Evolutionary conservation across 2,329 filamentous ascomycete genomes (phyloP), one percentile per base, ranked within the genome.

Genomic region (Aspergillus pseudonomiae): DNA sequence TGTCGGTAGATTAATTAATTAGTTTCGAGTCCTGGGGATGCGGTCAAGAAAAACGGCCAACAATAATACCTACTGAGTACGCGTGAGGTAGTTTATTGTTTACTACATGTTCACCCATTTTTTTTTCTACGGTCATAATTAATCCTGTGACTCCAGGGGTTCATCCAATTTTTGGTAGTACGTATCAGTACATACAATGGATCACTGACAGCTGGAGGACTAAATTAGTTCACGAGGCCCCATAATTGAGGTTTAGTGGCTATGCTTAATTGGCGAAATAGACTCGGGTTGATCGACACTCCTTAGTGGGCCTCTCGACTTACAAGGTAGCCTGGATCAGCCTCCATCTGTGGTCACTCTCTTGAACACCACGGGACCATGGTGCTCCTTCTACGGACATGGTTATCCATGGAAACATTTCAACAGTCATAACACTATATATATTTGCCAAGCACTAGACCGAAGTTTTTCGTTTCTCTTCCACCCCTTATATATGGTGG

Each of bases 171-270:
- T 9, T 41, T 16, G 19, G 39, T 19, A 41, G 32, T 1, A 28
- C 5, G 34, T 16, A 36, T 6, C 6, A n/a, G 7, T 41, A 41
- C 39, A 19, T n/a, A 9, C 39, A 9, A 19, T 41, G 39, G n/a
- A 24, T 46, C 43, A 14, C 11, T 46, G 45, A 26, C 34, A 16
- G 34, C 16, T 1, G 34, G 34, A 16, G 24, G 12, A 48, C 21
- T 48, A 26, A 53, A 2, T 71, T 79, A 45, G 34, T 60, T 41
- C 61, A 65, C 58, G 46, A 65, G 57, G 61, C 57, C 60, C 58
- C 61, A 61, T 59, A 39, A 43, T 57, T 36, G 56, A 54, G 61
- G 39, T 24, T 57, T 63, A 65, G 58, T 65, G 63, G 61, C 61
- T 53, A 48, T 43, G 60, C 54, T 60, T 60, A 59, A 61, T 58